Evolutionary conservation across 169 alveolate species (phyloP).

Genomic region (Cardiosporidium cionae): DNA sequence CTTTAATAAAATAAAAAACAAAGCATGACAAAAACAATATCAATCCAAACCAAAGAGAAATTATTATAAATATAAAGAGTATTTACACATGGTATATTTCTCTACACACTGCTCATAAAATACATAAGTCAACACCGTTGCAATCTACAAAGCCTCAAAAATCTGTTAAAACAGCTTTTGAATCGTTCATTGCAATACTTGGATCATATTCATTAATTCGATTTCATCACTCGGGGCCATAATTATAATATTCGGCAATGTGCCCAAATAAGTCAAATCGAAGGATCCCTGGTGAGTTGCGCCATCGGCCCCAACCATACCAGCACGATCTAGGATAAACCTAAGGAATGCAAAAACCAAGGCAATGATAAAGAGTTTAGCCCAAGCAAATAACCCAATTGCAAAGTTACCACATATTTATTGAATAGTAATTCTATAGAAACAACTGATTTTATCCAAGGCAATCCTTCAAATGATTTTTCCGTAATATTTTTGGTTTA

Average conservation of each 20-base stretch:
- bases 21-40: not conserved
- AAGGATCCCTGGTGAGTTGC: conserved; percentile 77
- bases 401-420: too few species aligned
- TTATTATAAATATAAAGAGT: not conserved
- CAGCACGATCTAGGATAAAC: conserved; percentile 62
- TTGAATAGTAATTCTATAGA: too few species aligned
- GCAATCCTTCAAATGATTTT: too few species aligned
- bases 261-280: conserved; percentile 60
- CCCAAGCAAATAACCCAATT: too few species aligned
- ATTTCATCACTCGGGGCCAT: conserved; percentile 64
- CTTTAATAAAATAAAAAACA: not conserved
- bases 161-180: not conserved
- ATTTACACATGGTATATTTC: not conserved
- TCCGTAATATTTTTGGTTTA: too few species aligned
- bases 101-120: not conserved
- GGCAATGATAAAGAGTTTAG: too few species aligned
- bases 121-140: not conserved
- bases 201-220: conserved; percentile 44
- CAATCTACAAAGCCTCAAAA: not conserved
- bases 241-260: conserved; percentile 54
- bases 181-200: conserved; percentile 1
- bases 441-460: too few species aligned
- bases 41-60: not conserved
- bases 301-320: conserved; percentile 74
- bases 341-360: not conserved